A percentile compares a stretch with the other conserved stretches of the same genome.
These are phyloP conservation scores for Phytophthora sp. DNA, from an alignment of 352 stramenopile species.

Conservation along the genomic window DNA sequence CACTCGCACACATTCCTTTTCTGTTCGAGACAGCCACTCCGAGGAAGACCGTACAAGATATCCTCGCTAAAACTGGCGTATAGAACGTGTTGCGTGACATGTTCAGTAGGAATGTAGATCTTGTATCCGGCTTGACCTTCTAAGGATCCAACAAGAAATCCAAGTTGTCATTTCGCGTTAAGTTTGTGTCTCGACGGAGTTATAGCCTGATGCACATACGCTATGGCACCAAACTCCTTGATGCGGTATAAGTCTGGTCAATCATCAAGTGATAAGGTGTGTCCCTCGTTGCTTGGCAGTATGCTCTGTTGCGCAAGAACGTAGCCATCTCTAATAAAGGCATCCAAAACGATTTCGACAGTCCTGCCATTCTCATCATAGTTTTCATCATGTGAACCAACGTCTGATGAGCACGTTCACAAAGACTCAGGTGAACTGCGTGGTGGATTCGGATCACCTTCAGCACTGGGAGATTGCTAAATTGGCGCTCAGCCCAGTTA, in stretches of 20 bases:
- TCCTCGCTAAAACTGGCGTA: too few relatives aligned
- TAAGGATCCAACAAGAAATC: neutral
- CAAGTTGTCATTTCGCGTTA: neutral
- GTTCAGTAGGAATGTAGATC: neutral
- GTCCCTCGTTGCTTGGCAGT: neutral
- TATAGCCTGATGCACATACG: neutral
- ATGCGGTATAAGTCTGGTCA: neutral
- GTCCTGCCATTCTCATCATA: neutral
- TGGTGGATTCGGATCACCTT: neutral
- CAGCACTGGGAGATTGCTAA: neutral
- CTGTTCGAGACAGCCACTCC: too few relatives aligned
- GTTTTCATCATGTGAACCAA: neutral
- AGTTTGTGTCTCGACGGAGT: neutral
- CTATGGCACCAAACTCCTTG: neutral
- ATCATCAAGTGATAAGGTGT: neutral
- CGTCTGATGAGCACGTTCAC: neutral
- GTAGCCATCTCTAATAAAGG: neutral
- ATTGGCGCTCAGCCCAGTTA: neutral
- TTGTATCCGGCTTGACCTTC: neutral
- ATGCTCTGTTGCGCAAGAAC: neutral
- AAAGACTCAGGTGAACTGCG: neutral
- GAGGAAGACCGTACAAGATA: too few relatives aligned
- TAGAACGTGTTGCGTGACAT: neutral
- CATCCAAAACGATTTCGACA: neutral
- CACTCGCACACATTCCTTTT: too few relatives aligned